Base-by-base conservation (phyloP, 2,329 filamentous ascomycete species). In the Periconia digitata region DNA sequence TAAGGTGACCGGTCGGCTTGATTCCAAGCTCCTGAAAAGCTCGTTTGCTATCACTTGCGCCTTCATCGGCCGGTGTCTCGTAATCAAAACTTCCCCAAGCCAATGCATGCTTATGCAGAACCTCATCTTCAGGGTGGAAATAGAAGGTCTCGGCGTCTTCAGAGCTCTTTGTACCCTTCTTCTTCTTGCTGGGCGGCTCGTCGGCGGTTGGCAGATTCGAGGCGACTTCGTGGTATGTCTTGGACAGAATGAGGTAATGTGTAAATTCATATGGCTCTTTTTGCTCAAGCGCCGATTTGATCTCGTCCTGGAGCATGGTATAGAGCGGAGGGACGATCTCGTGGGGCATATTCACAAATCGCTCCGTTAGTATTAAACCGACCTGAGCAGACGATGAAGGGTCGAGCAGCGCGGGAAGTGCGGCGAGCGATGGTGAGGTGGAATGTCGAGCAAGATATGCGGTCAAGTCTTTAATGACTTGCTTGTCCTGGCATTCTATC, bases 121-220 rank as follows among this genome's bases (percentile, higher is more conserved):
- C 82, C 76, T 97, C 94, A 66, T 99, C 94, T 74, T 99, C 94
- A 0, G 91, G 87, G 69, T 99, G 94, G 78, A 97, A 99, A 73
- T 92, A 95, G 73, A 91, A 95, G 27, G 83, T 78, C 61, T 87
- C 81, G 8, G 77, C 56, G 3, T 53, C 81, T 8, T 77, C 56
- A 3, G 50, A 58, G 6, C 29, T 51, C n/a, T 54, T 45, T 22
- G 51, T 50, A 55, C 69, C 38, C 69, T 80, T 72, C 53, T 71
- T 69, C 58, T 73, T 75, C 62, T 72, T 77, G 42, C 63, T 62
- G 39, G 69, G 64, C 35, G 71, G 71, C 54, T 66, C 62, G 20
- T 67, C 71, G 39, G 51, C 66, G 43, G 61, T 65, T 58, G 92
- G 88, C 15, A 97, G 77, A 52, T 83, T 84, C 1, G 91, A 96